Evolutionary conservation across 202 grass and related monocot species (phyloP), one percentile per base, ranked within the genome.

Genomic region (Panicum virgatum): DNA sequence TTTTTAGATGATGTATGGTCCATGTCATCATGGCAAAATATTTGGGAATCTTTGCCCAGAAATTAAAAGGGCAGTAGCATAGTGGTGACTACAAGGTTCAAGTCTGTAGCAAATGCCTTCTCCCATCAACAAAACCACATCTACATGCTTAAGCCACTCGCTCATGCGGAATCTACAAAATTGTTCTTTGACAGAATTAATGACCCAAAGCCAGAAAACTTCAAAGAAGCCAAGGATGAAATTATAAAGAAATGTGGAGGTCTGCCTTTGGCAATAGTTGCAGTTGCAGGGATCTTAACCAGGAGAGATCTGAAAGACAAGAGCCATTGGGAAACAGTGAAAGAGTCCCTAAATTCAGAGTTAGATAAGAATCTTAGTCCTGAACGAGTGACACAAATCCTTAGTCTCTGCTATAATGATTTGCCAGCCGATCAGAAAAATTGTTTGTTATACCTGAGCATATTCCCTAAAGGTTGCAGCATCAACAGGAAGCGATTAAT

Each of bases 401-500:
- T 75, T 62, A 65, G 48, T 27, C 56, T 79, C 7, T 77, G 82
- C 48, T 85, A 85, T 20, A 77, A 62, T 9, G 65, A 85, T 37
- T 58, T 85, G n/a, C 63, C 61, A 9, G 7, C 62, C 7, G 45
- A 85, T 78, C 73, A 59, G 18, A 72, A 85, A 13, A 59, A 38
- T 25, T 85, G 82, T n/a, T 50, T 78, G 44, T 36, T 65, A 19
- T 78, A 85, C 19, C 37, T 85, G 32, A 85, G 82, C 75, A 79
- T 79, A 62, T 85, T 77, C 10, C 82, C 72, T 0, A 75, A 85
- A 12, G 82, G 74, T 6, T 62, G 42, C 48, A 43, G 11, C 20
- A 85, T 79, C 18, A 60, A 52, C 0, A 68, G 83, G 16, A 72
- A 52, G 23, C 75, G 83, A 7, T 68, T 86, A 3, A 14, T 56